Conservation (phyloP, 352 stramenopile genomes). For the Globisporangium nagaii region DNA sequence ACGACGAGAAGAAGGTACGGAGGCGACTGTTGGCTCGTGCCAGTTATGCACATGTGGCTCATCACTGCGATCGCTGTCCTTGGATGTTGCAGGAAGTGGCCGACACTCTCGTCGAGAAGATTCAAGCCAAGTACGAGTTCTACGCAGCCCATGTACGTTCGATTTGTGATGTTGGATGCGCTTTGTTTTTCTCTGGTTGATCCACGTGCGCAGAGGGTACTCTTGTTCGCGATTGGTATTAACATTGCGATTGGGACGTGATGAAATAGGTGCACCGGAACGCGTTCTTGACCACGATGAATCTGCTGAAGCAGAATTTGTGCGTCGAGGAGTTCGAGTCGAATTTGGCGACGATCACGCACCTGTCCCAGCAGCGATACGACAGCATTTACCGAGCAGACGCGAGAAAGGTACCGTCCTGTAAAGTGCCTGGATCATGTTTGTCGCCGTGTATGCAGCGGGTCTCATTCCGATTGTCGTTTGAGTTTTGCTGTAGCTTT, state of each 20-base stretch:
- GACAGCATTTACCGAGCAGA: conserved; percentile 80
- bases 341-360: conserved; percentile 74
- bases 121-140: conserved; percentile 81
- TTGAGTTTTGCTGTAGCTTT: conserved; percentile 23
- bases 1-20: conserved; percentile 62
- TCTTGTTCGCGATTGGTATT: not conserved
- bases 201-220: not conserved
- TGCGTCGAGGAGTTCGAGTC: conserved; percentile 74
- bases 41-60: not conserved
- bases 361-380: conserved; percentile 79
- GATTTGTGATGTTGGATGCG: not conserved
- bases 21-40: not conserved
- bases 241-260: not conserved
- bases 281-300: conserved; percentile 60
- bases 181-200: not conserved
- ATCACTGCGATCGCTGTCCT: not conserved
- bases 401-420: conserved; percentile 50
- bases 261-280: conserved; percentile 64
- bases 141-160: conserved; percentile 60
- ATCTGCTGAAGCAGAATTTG: conserved; percentile 73
- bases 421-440: no score
- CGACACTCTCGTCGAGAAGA: conserved; percentile 79
- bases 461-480: not conserved
- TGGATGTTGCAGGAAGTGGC: conserved; percentile 48
- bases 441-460: not conserved